Evolutionary conservation across 2,329 filamentous ascomycete genomes (phyloP).

Genomic region (Dendryphion nanum): DNA sequence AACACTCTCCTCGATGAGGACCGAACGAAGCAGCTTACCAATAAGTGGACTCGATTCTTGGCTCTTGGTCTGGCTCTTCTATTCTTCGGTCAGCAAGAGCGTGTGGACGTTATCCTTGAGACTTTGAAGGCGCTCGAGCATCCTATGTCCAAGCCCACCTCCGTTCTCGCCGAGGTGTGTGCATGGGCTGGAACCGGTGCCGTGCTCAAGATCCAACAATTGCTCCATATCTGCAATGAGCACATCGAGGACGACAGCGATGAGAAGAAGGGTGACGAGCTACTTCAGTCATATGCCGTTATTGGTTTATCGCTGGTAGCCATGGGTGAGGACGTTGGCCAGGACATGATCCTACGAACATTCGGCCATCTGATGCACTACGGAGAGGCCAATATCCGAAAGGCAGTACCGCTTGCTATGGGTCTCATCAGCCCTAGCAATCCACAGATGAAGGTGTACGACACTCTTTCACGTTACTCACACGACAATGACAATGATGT

Average conservation of each 20-base stretch:
- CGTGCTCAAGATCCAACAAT: constrained; percentile 93
- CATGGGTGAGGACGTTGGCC: constrained; percentile 97
- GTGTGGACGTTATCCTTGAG: constrained; percentile 97
- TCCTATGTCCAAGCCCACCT: constrained; percentile 94
- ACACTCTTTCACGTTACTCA: constrained; percentile 93
- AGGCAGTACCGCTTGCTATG: constrained; percentile 94
- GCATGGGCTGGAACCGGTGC: constrained; percentile 97
- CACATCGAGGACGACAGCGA: constrained; percentile 92
- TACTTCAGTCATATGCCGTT: constrained; percentile 94
- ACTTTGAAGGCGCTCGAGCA: constrained; percentile 96
- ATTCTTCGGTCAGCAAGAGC: constrained; percentile 95
- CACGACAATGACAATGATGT: constrained; percentile 99
- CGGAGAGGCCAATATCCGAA: constrained; percentile 93
- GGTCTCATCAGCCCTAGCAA: constrained; percentile 96
- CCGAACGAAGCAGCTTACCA: constrained; percentile 82
- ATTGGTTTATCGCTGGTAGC: constrained; percentile 90
- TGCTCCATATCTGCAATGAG: constrained; percentile 97
- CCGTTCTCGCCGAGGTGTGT: constrained; percentile 91
- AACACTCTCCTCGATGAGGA: constrained; percentile 93
- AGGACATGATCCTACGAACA: constrained; percentile 97
- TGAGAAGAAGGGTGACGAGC: constrained; percentile 85
- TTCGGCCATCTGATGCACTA: constrained; percentile 99
- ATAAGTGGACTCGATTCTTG: constrained; percentile 98
- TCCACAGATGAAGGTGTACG: constrained; percentile 99
- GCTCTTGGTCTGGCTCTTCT: constrained; percentile 88